Percentiles rank a stretch among this genome's conserved stretches.
phyloP scores from a whole-genome alignment of 129 eudicot genomes.

The Chrysanthemum lavandulifolium region DNA sequence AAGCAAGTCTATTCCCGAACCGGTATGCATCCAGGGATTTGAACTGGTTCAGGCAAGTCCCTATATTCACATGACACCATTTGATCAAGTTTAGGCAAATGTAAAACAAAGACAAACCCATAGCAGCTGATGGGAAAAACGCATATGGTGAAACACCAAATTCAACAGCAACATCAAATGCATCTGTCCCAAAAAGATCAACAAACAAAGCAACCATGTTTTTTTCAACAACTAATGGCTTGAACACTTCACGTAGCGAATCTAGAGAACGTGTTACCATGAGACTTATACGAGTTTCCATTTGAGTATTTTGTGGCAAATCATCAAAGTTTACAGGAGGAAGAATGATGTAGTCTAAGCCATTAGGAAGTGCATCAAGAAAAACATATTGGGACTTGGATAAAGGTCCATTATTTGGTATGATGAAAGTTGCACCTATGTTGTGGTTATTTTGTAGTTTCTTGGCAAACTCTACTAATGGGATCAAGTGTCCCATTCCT shows the following conservation, averaged over 20 bases:
- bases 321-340: constrained; percentile 51
- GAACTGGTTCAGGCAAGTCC: constrained; percentile 45
- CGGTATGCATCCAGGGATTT: constrained; percentile 64
- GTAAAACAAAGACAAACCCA: constrained; percentile 37
- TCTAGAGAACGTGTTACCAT: constrained; percentile 42
- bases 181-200: constrained; percentile 54
- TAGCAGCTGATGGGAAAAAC: constrained; percentile 46
- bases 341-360: constrained; percentile 36
- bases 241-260: constrained; percentile 31
- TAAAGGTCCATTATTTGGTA: constrained; percentile 54
- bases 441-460: constrained; percentile 27
- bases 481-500: constrained; percentile 81
- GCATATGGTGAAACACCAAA: constrained; percentile 37
- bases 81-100: constrained; percentile 49
- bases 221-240: constrained; percentile 15
- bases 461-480: constrained; percentile 53
- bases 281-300: constrained; percentile 48
- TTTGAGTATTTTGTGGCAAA: constrained; percentile 27
- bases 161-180: constrained; percentile 54
- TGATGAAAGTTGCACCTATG: constrained; percentile 44
- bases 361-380: constrained; percentile 46
- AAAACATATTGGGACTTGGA: constrained; percentile 34
- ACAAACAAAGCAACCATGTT: constrained; percentile 40
- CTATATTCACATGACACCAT: constrained; percentile 42
- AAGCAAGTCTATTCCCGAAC: constrained; percentile 39